These are phyloP conservation scores for Monosporascus sp. DNA, from an alignment of 2,329 filamentous ascomycete species.

Conservation along the genomic window DNA sequence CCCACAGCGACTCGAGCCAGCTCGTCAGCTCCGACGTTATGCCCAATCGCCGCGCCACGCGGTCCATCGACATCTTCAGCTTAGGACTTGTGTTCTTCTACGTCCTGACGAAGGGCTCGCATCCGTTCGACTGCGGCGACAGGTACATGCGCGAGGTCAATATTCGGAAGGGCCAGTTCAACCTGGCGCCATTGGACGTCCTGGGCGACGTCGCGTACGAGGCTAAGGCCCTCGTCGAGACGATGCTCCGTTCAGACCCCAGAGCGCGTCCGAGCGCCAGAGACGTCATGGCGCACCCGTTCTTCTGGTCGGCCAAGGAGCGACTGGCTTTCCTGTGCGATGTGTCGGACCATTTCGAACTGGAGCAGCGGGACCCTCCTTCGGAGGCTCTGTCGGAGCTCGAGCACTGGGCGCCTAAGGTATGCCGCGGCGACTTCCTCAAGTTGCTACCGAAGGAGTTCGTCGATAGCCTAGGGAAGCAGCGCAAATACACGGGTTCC, in stretches of 20 bases:
- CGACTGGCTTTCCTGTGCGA: conserved; percentile 91
- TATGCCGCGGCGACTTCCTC: conserved; percentile 72
- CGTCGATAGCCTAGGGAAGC: conserved; percentile 84
- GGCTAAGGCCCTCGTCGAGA: conserved; percentile 77
- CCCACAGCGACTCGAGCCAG: conserved; percentile 59
- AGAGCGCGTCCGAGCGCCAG: conserved; percentile 45
- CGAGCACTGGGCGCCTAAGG: conserved; percentile 46
- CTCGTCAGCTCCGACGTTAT: conserved; percentile 53
- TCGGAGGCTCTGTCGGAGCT: conserved; percentile 60
- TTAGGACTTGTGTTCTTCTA: conserved; percentile 98
- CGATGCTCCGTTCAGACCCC: conserved; percentile 69
- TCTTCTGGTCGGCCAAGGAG: conserved; percentile 92
- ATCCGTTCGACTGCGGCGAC: conserved; percentile 92
- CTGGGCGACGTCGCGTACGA: conserved; percentile 83
- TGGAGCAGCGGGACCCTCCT: conserved; percentile 79
- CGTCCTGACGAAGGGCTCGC: conserved; percentile 85
- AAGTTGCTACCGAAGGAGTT: conserved; percentile 72
- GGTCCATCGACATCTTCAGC: conserved; percentile 96
- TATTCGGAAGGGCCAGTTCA: conserved; percentile 84
- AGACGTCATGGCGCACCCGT: conserved; percentile 67
- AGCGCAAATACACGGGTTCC: conserved; percentile 87
- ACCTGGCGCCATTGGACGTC: conserved; percentile 64
- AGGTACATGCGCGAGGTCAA: conserved; percentile 96
- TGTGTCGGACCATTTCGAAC: conserved; percentile 93
- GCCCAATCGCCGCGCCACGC: conserved; percentile 75